Base-by-base conservation (phyloP, 805 yeast species). In the Cyberlindnera japonica region DNA sequence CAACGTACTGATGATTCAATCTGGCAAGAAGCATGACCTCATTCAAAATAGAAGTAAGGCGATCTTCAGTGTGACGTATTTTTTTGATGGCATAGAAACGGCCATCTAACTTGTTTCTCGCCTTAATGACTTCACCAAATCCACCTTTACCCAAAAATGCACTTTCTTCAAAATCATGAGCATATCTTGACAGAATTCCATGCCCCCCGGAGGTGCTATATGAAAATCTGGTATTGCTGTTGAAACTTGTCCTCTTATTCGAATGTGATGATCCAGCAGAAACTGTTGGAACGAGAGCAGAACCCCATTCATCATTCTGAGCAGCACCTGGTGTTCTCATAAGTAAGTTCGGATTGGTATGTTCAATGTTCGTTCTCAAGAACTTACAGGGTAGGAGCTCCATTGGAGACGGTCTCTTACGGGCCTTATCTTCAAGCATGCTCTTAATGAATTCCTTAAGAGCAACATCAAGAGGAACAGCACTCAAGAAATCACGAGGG, bases 41-140 rank as follows among this genome's bases (percentile, higher is more conserved):
- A 45, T 85, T 88, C 41, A 93, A 66, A 44, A 93, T 83, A 5
- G 83, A 77, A 18, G 95, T 81, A 31, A 93, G 67, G 50, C 85
- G 83, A 52, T 84, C 81, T 35, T 85, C 83, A 3, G 82, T 75
- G 52, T 93, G 96, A 43, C 83, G 78, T 36, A 93, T 84, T 52
- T 90, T 91, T 60, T 93, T 93, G 44, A 93, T 79, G 0, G 99
- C 99, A 61, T 93, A 93, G 51, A 85, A 86, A 13, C 96, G 74
- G 16, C 99, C 98, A 58, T 93, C 99, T 48, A 93, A 74, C 43
- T 90, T 76, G 59, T 90, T 91, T 45, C 99, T 71, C 0, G 93
- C 98, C 55, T 91, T 90, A n/a, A 93, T 96, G 8, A 93, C 99
- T 61, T 93, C 97, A 6, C 99, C 99, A 64, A 84, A 93, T 0